phyloP scores from a whole-genome alignment of 129 eudicot genomes.

The Oenanthe sinensis region DNA sequence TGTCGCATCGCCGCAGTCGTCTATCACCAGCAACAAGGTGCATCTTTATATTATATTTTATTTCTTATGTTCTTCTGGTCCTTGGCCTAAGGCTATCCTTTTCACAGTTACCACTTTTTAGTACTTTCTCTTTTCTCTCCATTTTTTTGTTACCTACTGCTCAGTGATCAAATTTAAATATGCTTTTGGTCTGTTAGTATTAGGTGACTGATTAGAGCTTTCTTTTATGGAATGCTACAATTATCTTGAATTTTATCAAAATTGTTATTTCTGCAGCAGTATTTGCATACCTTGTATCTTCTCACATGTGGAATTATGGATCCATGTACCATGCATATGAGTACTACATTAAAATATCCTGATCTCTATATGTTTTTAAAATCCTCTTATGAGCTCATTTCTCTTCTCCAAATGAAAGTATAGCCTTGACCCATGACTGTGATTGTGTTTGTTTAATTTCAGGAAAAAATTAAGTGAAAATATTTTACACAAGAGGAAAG shows the following conservation, averaged over 20 bases:
- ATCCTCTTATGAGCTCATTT: not conserved
- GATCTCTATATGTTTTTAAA: not conserved
- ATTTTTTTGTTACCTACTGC: not conserved
- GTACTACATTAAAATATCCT: not conserved
- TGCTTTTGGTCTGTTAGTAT: not conserved
- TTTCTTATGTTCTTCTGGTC: not conserved
- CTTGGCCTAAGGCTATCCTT: not conserved
- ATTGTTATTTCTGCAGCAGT: not conserved
- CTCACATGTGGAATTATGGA: not conserved
- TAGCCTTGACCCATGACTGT: not conserved
- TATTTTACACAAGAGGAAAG: not conserved
- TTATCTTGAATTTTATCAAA: not conserved
- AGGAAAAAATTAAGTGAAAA: not conserved
- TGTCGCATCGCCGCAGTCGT: conserved; percentile 63
- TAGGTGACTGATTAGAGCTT: not conserved
- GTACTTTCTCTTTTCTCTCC: not conserved
- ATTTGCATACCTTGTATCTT: not conserved
- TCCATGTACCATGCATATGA: not conserved
- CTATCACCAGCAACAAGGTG: conserved; percentile 78
- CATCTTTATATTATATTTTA: not conserved
- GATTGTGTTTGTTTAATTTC: too few species aligned
- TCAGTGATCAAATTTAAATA: not conserved
- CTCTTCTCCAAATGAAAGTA: not conserved
- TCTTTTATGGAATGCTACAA: not conserved
- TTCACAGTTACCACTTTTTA: not conserved